Evolutionary conservation across 2,329 filamentous ascomycete species (phyloP), one percentile per base, ranked within the genome.

Genomic region (Mycocentrospora acerina): DNA sequence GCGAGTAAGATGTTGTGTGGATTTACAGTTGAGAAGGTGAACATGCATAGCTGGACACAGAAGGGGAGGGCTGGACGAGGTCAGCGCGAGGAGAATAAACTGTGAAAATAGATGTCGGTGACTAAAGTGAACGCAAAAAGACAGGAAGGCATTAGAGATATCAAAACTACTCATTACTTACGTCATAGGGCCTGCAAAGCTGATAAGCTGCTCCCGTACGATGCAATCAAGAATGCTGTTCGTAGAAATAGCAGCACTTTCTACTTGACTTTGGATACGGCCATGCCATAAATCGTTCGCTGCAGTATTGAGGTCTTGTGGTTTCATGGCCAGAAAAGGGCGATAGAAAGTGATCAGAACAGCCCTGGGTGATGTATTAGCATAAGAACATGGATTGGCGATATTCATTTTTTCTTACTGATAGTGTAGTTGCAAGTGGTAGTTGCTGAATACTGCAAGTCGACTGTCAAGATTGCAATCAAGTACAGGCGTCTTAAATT

Each of bases 171-270:
- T n/a, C n/a, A n/a, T n/a, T n/a, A 42, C 39, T 32, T 14, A 42
- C 39, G 39, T 42, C 39, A 37, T 42, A 16, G 39, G 39, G 24
- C 14, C 35, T 24, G 39, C 34, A 14, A 42, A 42, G 19, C 26
- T 11, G 5, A 42, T 30, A 7, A 42, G 25, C 11, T 24, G 33
- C 19, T 37, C 39, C 9, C 39, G 39, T 9, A 34, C 39, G 19
- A 42, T 42, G 10, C 19, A 25, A 13, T 42, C 39, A 8, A 42
- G 9, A 17, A 42, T 15, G 6, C 17, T n/a, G n/a, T 42, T 42
- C 5, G 29, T 13, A 10, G 36, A 24, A 2, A 34, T 42, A 7
- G 39, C 39, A 11, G 39, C 39, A 17, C 13, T 30, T n/a, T 42
- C 39, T 29, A 42, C 33, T 4, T 24, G 25, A n/a, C 25, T 33